phyloP scores from a whole-genome alignment of 140 eudicot genomes.

The Stevia rebaudiana region DNA sequence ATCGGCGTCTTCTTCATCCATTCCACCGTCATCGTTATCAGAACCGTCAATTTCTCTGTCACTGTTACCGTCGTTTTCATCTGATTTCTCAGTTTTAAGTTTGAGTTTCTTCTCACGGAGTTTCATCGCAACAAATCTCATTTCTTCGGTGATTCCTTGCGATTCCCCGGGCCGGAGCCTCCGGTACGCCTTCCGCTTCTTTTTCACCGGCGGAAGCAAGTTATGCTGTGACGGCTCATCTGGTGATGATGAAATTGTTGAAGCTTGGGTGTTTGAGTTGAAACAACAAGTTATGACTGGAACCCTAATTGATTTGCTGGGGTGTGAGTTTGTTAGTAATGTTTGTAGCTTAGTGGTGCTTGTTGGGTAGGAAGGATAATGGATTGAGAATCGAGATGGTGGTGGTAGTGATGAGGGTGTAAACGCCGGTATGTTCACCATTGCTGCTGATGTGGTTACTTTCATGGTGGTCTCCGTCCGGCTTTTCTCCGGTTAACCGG shows the following conservation, averaged over 20 bases:
- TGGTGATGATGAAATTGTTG: constrained; percentile 6
- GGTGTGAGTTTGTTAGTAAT: constrained; percentile 8
- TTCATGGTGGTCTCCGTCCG: constrained; percentile 9
- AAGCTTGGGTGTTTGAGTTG: constrained; percentile 13
- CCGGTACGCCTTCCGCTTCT: constrained; percentile 49
- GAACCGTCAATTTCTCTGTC: constrained; percentile 13
- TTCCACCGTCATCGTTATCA: constrained; percentile 14
- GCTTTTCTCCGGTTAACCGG: constrained; percentile 18
- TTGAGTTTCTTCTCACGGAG: constrained; percentile 45
- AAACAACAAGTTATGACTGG: constrained; percentile 20
- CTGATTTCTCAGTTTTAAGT: constrained; percentile 13
- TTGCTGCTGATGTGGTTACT: constrained; percentile 21
- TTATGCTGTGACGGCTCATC: constrained; percentile 7
- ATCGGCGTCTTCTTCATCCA: constrained; percentile 10
- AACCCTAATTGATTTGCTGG: constrained; percentile 22
- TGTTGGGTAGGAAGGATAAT: constrained; percentile 9
- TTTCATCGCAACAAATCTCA: constrained; percentile 92
- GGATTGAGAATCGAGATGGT: constrained; percentile 10
- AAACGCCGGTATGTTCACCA: constrained; percentile 24
- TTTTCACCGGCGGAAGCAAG: constrained; percentile 32
- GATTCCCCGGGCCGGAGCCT: constrained; percentile 69
- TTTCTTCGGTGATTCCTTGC: constrained; percentile 77
- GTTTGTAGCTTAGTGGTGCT: neutral
- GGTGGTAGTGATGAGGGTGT: constrained; percentile 10
- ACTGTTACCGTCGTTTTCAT: neutral